Percentiles rank a stretch among this genome's conserved stretches.
Conservation (phyloP, 495 filamentous ascomycete species). For the Aspergillus heteromorphus region DNA sequence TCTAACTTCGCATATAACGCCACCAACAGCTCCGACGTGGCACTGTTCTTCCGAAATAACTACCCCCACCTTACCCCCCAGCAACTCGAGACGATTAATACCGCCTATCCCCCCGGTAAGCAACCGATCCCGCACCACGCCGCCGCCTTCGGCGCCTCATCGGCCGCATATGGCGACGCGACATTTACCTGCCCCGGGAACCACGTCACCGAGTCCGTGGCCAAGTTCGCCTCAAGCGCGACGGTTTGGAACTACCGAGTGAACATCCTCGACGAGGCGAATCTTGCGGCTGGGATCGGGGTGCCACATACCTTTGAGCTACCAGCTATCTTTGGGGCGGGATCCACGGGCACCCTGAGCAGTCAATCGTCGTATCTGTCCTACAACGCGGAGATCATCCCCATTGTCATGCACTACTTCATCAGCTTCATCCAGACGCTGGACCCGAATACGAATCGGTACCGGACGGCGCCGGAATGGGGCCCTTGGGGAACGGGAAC, state of each 20-base stretch:
- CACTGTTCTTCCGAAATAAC: slow-evolving; percentile 54
- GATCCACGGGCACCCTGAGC: slow-evolving; percentile 14
- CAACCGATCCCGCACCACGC: slow-evolving; percentile 34
- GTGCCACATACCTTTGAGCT: slow-evolving; percentile 60
- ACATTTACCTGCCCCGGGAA: slow-evolving; percentile 59
- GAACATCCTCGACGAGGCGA: slow-evolving; percentile 50
- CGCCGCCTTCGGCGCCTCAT: slow-evolving; percentile 50
- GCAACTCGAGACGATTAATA: slow-evolving; percentile 50
- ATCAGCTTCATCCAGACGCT: slow-evolving; percentile 57
- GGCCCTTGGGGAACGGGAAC: slow-evolving; percentile 20
- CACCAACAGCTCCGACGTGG: slow-evolving; percentile 36
- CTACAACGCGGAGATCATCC: slow-evolving; percentile 42
- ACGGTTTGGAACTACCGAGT: slow-evolving; percentile 58
- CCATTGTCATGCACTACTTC: slow-evolving; percentile 58
- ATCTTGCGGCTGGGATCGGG: slow-evolving; percentile 49
- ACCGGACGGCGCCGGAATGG: slow-evolving; percentile 39
- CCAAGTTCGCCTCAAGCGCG: slow-evolving; percentile 22
- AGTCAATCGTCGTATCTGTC: slow-evolving; percentile 17
- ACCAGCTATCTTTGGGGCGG: slow-evolving; percentile 50
- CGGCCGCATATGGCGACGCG: slow-evolving; percentile 60
- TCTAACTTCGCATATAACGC: slow-evolving; percentile 50
- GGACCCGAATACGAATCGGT: slow-evolving; percentile 50
- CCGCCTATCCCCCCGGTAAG: slow-evolving; percentile 48
- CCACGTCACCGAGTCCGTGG: slow-evolving; percentile 36
- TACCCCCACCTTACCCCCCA: slow-evolving; percentile 49